Conservation (phyloP, 495 filamentous ascomycete genomes). For the Aspergillus carlsbadensis region DNA sequence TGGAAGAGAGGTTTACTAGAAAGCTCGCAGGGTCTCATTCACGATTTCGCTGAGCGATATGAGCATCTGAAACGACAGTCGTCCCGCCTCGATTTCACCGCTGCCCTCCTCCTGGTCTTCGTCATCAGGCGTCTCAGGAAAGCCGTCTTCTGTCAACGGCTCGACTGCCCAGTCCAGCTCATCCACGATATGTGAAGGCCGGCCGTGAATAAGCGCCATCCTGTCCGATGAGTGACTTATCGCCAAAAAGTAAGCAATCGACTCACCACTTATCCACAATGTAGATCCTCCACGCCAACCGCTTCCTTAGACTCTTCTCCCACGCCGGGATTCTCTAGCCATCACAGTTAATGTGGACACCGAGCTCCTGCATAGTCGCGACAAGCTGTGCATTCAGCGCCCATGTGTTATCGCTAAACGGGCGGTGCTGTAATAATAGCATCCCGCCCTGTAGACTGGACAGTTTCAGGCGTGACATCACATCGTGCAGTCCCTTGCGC, state of each 20-base stretch:
- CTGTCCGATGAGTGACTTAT: not conserved
- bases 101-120: constrained; percentile 6
- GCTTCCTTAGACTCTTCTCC: constrained; percentile 5
- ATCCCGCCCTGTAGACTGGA: constrained; percentile 1
- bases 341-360: constrained; percentile 3
- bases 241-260: no score
- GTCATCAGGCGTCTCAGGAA: constrained; percentile 1
- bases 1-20: not conserved
- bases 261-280: constrained; percentile 4
- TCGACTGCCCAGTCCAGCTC: constrained; percentile 6
- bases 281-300: constrained; percentile 6
- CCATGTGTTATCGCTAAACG: not conserved
- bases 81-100: constrained; percentile 4
- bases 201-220: constrained; percentile 2
- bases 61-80: constrained; percentile 1
- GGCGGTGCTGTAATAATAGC: not conserved
- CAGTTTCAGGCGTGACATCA: constrained; percentile 1
- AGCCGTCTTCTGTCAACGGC: not conserved
- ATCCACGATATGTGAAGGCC: constrained; percentile 5
- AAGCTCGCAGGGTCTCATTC: constrained; percentile 8
- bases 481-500: not conserved
- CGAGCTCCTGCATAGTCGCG: constrained; percentile 2
- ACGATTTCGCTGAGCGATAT: constrained; percentile 4
- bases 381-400: constrained; percentile 4
- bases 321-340: constrained; percentile 1